Evolutionary conservation across 1,284 basidiomycete species (phyloP).

Genomic region (Sporisorium scitamineum): DNA sequence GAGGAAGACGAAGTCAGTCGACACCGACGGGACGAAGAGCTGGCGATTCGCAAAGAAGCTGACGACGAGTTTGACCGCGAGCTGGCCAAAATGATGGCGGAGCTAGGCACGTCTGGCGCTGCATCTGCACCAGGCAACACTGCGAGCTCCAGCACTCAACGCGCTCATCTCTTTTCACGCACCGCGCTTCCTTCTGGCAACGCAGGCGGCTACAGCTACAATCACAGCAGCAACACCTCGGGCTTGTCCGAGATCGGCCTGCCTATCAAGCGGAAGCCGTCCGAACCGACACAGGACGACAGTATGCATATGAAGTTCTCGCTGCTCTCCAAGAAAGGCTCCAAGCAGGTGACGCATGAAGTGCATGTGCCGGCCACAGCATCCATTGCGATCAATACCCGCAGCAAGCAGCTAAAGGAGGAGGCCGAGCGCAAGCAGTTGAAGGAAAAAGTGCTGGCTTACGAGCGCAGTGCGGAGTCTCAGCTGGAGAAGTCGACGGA

Average conservation of each 20-base stretch:
- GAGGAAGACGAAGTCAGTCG: conserved; percentile 36
- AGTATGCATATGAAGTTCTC: conserved; percentile 86
- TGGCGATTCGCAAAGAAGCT: conserved; percentile 77
- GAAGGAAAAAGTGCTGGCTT: conserved; percentile 64
- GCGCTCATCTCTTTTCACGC: conserved; percentile 25
- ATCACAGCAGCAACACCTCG: conserved; percentile 72
- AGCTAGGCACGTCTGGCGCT: conserved; percentile 68
- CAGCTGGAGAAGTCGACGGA: conserved; percentile 17
- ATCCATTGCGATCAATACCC: conserved; percentile 62
- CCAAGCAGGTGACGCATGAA: conserved; percentile 78
- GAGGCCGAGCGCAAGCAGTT: conserved; percentile 62
- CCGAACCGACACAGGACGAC: conserved; percentile 71
- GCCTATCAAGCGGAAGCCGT: conserved; percentile 70
- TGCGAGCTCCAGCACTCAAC: conserved; percentile 3
- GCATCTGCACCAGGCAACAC: conserved; percentile 5
- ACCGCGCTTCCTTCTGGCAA: conserved; percentile 17
- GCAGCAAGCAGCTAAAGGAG: conserved; percentile 60
- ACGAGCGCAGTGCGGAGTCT: conserved; percentile 70
- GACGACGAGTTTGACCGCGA: conserved; percentile 95
- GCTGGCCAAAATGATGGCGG: conserved; percentile 89
- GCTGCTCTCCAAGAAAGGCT: conserved; percentile 90
- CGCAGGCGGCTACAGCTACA: conserved; percentile 38
- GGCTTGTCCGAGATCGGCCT: conserved; percentile 73
- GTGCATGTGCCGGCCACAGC: conserved; percentile 58
- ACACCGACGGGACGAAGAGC: conserved; percentile 69